These are phyloP conservation scores for Gymnopilus junonius DNA, from an alignment of 768 basidiomycete species.

Conservation along the genomic window DNA sequence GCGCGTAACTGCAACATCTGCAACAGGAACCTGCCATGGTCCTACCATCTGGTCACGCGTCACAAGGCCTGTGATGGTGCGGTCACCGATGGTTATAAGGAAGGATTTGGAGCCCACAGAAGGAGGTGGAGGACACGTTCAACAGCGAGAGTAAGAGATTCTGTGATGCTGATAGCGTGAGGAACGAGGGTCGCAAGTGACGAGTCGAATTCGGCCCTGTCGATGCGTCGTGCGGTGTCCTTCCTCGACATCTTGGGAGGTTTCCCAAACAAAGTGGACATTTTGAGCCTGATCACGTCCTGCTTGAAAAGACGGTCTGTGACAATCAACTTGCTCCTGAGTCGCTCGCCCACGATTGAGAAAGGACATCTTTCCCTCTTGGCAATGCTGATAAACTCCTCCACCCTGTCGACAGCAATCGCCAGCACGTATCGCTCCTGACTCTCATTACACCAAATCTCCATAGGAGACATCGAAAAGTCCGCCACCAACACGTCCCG, in stretches of 20 bases:
- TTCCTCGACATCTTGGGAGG: slow-evolving; percentile 87
- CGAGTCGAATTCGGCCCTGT: slow-evolving; percentile 65
- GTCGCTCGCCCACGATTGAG: slow-evolving; percentile 89
- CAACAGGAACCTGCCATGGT: slow-evolving; percentile 97
- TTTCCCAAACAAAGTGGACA: slow-evolving; percentile 97
- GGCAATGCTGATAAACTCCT: slow-evolving; percentile 75
- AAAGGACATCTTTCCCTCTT: slow-evolving; percentile 91
- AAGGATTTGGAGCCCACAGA: slow-evolving; percentile 96
- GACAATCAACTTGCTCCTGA: slow-evolving; percentile 80
- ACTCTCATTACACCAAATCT: slow-evolving; percentile 99
- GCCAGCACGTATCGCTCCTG: slow-evolving; percentile 98
- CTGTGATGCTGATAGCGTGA: slow-evolving; percentile 36
- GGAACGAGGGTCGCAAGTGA: slow-evolving; percentile 71
- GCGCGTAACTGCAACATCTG: slow-evolving; percentile 97
- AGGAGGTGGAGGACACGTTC: slow-evolving; percentile 84
- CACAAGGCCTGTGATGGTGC: slow-evolving; percentile 92
- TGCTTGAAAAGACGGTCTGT: slow-evolving; percentile 81
- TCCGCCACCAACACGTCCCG: slow-evolving; percentile 93
- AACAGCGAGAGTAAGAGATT: slow-evolving; percentile 65
- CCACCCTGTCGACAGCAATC: slow-evolving; percentile 65
- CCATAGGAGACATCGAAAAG: slow-evolving; percentile 96
- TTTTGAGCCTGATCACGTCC: slow-evolving; percentile 86
- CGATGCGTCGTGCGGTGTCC: slow-evolving; percentile 52
- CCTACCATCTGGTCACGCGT: slow-evolving; percentile 99
- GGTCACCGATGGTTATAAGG: slow-evolving; percentile 98